Evolutionary conservation across 2,329 filamentous ascomycete genomes (phyloP).

Genomic region (Colletotrichum abscissum): DNA sequence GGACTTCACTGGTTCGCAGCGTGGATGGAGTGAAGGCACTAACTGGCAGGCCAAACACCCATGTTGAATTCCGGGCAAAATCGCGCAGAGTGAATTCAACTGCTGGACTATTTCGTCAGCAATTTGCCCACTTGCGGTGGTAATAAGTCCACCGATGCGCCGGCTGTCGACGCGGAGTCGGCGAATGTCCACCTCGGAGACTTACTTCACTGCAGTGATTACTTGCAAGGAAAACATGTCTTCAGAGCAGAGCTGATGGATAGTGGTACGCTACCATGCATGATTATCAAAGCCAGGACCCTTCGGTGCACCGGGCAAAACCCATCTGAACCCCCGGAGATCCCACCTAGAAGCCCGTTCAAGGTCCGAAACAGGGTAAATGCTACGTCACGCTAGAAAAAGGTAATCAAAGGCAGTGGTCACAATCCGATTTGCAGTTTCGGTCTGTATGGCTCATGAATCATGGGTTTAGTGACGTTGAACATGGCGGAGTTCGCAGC

Average conservation of each 20-base stretch:
- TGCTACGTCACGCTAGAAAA: background rate
- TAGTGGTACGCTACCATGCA: background rate
- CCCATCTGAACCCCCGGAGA: background rate
- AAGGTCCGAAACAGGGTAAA: background rate
- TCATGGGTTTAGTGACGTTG: background rate
- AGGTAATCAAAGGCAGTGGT: background rate
- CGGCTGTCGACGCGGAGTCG: background rate
- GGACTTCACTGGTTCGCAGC: background rate
- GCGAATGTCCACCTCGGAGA: background rate
- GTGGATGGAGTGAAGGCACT: background rate
- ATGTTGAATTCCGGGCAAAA: too few species aligned
- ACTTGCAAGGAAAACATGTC: background rate
- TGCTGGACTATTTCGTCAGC: background rate
- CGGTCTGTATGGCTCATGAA: background rate
- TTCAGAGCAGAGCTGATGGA: background rate
- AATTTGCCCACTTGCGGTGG: background rate
- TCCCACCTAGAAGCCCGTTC: conserved; percentile 3
- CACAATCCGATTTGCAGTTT: background rate
- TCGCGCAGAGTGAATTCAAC: background rate
- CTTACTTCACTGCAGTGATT: background rate
- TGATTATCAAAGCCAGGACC: background rate
- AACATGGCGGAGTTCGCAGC: background rate
- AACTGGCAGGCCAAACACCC: too few species aligned
- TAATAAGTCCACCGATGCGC: background rate
- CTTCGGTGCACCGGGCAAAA: background rate